Evolutionary conservation across 306 rosid species (phyloP).

Genomic region (Dicorynia guianensis): DNA sequence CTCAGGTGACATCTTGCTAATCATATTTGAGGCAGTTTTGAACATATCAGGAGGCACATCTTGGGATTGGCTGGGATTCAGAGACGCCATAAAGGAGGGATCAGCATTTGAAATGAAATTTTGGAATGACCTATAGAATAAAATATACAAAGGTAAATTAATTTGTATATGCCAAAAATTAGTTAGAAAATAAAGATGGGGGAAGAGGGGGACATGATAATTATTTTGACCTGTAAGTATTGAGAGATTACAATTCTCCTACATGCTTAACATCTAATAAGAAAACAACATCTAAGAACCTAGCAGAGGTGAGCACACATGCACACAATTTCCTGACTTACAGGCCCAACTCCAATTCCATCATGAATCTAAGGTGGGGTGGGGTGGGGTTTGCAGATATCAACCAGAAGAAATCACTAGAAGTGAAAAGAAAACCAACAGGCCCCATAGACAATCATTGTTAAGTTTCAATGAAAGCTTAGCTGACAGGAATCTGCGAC

Average conservation of each 20-base stretch:
- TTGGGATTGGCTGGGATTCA: slow-evolving; percentile 63
- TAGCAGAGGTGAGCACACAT: neutral
- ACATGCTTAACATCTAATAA: neutral
- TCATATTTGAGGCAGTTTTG: slow-evolving; percentile 78
- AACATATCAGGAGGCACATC: slow-evolving; percentile 85
- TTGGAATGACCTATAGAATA: slow-evolving; percentile 76
- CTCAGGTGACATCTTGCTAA: slow-evolving; percentile 83
- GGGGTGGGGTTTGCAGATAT: neutral
- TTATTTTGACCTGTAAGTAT: neutral
- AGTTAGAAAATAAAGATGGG: slow-evolving; percentile 9
- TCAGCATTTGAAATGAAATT: slow-evolving; percentile 73
- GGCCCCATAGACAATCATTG: neutral
- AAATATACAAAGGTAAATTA: slow-evolving; percentile 9
- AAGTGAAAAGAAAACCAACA: neutral
- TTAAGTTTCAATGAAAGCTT: neutral
- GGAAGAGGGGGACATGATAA: neutral
- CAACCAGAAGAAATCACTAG: neutral
- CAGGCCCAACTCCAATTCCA: neutral
- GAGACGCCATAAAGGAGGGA: slow-evolving; percentile 75
- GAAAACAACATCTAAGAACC: neutral
- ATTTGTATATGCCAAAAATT: slow-evolving; percentile 16
- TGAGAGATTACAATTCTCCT: neutral
- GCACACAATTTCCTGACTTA: neutral
- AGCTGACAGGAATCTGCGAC: neutral
- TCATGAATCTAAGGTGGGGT: slow-evolving; percentile 1